Base-by-base conservation (phyloP, 306 rosid species). In the Clitoria ternatea region DNA sequence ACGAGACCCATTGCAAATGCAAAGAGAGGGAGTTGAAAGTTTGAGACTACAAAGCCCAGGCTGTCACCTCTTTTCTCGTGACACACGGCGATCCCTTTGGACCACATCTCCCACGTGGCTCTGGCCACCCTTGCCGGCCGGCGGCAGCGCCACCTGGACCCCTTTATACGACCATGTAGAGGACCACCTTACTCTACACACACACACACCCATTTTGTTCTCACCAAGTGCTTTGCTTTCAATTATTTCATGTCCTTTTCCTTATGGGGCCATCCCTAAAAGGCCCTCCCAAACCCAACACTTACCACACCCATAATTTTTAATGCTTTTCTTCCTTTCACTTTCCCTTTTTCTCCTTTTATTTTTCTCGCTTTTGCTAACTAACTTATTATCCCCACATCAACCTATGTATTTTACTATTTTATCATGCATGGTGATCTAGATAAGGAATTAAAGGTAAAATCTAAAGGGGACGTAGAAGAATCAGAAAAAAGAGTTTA, bases 61-160 rank as follows among this genome's bases (percentile, higher is more conserved):
- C 86, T 85, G 89, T 85, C 74, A 56, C 85, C 84, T 81, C 44
- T 80, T 66, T 61, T 60, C 48, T 45, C 0, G 6, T 1, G 32
- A 57, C 92, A 85, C 83, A 69, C 79, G 89, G 76, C 35, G 37
- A 43, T 78, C 62, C 77, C 70, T 49, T 79, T 77, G 92, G 92
- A 86, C 92, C 90, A 86, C 92, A 18, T 13, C 55, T 39, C 76
- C 91, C 97, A 80, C 88, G 87, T 89, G 96, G 85, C 89, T 33
- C 11, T 54, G 91, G 81, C 78, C 89, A 68, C 39, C 85, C 83
- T 35, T 85, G 82, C 86, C 97, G 85, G 70, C 87, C 65, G 65
- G 65, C 65, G 77, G 66, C 39, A 33, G 6, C 55, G 79, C 89
- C 81, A 83, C 83, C 76, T 85, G 83, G 89, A 88, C 68, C 61